phyloP scores from a whole-genome alignment of 768 basidiomycete genomes.

The Lactarius quietus region DNA sequence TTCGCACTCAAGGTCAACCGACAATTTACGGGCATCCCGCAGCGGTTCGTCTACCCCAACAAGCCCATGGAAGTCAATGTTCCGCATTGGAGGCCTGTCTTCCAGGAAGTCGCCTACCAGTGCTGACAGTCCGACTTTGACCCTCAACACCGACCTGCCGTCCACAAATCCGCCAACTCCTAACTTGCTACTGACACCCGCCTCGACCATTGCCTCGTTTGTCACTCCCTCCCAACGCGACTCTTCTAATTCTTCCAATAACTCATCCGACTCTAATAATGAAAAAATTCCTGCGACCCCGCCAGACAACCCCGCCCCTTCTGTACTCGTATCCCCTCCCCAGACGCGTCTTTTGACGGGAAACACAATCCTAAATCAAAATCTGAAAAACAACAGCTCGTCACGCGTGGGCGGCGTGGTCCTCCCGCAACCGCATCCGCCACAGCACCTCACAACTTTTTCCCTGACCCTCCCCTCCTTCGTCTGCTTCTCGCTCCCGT shows the following conservation, averaged over 20 bases:
- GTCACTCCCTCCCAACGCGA: conserved; percentile 57
- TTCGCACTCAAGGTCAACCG: conserved; percentile 26
- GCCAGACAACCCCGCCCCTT: conserved; percentile 24
- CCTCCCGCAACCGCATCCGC: conserved; percentile 40
- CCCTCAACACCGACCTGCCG: conserved; percentile 48
- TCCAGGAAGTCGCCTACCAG: conserved; percentile 50
- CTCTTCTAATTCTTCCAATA: conserved; percentile 76
- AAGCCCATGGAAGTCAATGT: conserved; percentile 65
- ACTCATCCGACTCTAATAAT: conserved; percentile 67
- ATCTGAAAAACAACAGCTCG: conserved; percentile 32
- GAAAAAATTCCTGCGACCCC: conserved; percentile 28
- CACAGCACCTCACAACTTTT: conserved; percentile 48
- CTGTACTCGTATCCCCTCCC: conserved; percentile 28
- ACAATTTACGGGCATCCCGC: conserved; percentile 19
- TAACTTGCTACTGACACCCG: conserved; percentile 50
- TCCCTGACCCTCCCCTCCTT: conserved; percentile 34
- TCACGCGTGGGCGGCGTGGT: conserved; percentile 32
- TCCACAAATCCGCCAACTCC: conserved; percentile 41
- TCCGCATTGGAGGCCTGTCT: conserved; percentile 62
- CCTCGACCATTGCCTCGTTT: conserved; percentile 55
- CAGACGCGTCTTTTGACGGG: conserved; percentile 23
- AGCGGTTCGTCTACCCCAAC: conserved; percentile 25
- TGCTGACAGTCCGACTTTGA: conserved; percentile 43
- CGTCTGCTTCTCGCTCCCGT: conserved; percentile 41
- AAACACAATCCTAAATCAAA: conserved; percentile 30